Conservation (phyloP, 345 rosid genomes). For the Citrus unshiu region DNA sequence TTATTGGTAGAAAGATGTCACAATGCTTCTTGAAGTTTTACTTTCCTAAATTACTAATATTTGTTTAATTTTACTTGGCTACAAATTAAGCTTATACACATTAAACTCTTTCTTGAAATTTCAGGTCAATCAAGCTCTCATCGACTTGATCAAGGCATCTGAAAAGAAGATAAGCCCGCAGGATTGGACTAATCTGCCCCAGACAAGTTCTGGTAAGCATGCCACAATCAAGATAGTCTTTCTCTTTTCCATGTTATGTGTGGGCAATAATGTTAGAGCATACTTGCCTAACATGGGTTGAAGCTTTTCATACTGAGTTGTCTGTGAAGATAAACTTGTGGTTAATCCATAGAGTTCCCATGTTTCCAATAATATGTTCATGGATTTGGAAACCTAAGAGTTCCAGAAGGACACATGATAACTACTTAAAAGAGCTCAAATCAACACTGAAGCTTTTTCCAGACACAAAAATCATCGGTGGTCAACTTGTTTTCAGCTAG, state of each 20-base stretch:
- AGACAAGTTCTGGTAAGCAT: constrained; percentile 44
- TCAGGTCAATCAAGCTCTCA: constrained; percentile 91
- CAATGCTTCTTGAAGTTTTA: not conserved
- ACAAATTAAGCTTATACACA: not conserved
- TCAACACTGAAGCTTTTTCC: not conserved
- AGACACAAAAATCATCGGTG: not conserved
- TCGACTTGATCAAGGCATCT: constrained; percentile 60
- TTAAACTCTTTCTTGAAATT: constrained; percentile 7
- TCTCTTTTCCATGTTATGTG: not conserved
- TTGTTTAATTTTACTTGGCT: not conserved
- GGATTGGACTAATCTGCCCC: constrained; percentile 71
- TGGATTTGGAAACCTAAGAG: not conserved
- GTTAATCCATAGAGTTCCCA: not conserved
- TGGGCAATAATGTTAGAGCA: not conserved
- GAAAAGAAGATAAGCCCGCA: constrained; percentile 48
- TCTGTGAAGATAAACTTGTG: not conserved
- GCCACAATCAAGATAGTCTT: not conserved
- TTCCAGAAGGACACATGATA: not conserved
- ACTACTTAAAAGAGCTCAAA: not conserved
- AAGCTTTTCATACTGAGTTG: not conserved
- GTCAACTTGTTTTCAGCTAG: not conserved
- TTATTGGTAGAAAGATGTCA: not conserved
- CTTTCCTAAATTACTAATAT: not conserved
- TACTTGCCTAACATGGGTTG: not conserved
- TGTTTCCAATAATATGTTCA: not conserved